Percentiles rank a stretch among this genome's conserved stretches.
phyloP scores from a whole-genome alignment of 805 yeast species.

The Scheffersomyces coipomensis region DNA sequence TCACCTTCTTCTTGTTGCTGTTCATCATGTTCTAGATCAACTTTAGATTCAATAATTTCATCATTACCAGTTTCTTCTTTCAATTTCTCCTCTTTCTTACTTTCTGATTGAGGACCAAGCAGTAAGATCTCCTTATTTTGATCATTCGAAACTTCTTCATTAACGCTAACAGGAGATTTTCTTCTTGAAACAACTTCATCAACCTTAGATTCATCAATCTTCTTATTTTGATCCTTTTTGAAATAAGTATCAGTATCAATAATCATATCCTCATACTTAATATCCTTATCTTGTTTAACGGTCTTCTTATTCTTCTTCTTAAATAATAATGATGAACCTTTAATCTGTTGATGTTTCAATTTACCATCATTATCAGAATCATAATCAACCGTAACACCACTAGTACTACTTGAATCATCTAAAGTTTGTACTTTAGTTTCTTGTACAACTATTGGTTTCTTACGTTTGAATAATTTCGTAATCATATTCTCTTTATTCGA shows the following conservation, averaged over 20 bases:
- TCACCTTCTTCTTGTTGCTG: neutral
- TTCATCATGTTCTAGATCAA: neutral
- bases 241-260: slow-evolving; percentile 8
- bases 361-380: slow-evolving; percentile 18
- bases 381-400: slow-evolving; percentile 24
- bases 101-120: neutral
- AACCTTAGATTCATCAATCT: neutral
- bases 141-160: neutral
- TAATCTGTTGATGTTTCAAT: neutral
- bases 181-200: slow-evolving; percentile 3
- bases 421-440: slow-evolving; percentile 2
- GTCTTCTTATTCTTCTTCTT: slow-evolving; percentile 17
- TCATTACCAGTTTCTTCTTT: neutral
- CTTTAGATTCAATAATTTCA: slow-evolving; percentile 14
- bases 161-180: neutral
- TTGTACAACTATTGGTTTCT: slow-evolving; percentile 16
- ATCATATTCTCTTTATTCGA: slow-evolving; percentile 39
- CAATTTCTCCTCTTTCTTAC: neutral
- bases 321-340: slow-evolving; percentile 8
- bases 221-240: slow-evolving; percentile 8
- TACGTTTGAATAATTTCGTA: slow-evolving; percentile 38
- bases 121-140: neutral
- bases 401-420: slow-evolving; percentile 1
- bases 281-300: slow-evolving; percentile 3
- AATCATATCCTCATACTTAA: slow-evolving; percentile 11